Conservation (phyloP, 306 rosid species). For the Luffa acutangula region DNA sequence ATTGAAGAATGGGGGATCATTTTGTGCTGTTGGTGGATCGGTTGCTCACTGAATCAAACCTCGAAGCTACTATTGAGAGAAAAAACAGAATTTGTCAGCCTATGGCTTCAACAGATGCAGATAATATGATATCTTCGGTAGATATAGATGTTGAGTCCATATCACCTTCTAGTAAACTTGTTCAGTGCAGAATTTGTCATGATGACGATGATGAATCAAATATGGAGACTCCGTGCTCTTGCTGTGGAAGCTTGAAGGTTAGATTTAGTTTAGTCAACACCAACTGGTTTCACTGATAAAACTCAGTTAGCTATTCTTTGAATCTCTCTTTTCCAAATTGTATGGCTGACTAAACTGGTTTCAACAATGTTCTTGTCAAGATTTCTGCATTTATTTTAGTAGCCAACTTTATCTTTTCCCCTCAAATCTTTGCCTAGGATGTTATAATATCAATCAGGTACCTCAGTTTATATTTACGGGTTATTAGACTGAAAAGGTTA, state of each 20-base stretch:
- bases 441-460: background rate
- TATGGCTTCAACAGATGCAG: slow-evolving; percentile 18
- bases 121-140: slow-evolving; percentile 21
- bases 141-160: slow-evolving; percentile 25
- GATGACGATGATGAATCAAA: slow-evolving; percentile 66
- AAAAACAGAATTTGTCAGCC: slow-evolving; percentile 20
- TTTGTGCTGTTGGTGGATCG: slow-evolving; percentile 29
- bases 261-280: background rate
- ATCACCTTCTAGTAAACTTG: slow-evolving; percentile 26
- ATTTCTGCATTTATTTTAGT: background rate
- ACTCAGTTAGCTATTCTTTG: background rate
- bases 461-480: background rate
- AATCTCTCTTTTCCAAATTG: background rate
- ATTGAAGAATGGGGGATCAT: slow-evolving; percentile 33
- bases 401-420: background rate
- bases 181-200: slow-evolving; percentile 74
- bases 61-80: slow-evolving; percentile 24
- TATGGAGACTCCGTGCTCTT: slow-evolving; percentile 85
- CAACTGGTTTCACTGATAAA: background rate
- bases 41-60: slow-evolving; percentile 29
- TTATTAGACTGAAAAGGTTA: background rate
- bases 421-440: background rate
- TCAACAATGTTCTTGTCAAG: background rate
- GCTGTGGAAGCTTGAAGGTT: slow-evolving; percentile 85
- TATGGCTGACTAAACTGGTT: background rate